A percentile compares a stretch with the other conserved stretches of the same genome.
phyloP scores from a whole-genome alignment of 306 rosid species.

The Morella rubra region DNA sequence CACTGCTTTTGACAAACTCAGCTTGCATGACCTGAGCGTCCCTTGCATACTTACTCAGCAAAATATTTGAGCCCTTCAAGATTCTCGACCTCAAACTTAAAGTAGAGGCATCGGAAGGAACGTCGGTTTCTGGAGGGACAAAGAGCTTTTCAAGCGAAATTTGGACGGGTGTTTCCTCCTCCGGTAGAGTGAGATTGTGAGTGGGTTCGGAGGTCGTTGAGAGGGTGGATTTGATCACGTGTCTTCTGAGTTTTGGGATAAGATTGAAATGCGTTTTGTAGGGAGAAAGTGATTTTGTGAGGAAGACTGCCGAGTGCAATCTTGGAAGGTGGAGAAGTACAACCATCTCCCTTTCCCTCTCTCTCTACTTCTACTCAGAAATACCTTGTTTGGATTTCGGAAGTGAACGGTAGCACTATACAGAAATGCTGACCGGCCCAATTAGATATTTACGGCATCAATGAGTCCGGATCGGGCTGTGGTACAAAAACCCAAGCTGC shows the following conservation, averaged over 20 bases:
- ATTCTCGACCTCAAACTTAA: conserved; percentile 45
- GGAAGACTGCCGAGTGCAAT: conserved; percentile 30
- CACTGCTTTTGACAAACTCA: conserved; percentile 90
- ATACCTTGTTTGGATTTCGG: too few species aligned
- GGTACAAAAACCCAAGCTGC: too few species aligned
- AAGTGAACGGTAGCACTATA: too few species aligned
- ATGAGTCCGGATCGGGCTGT: too few species aligned
- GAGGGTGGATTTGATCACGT: conserved; percentile 45
- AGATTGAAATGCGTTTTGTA: conserved; percentile 25
- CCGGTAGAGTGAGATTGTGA: conserved; percentile 13
- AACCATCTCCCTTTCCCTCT: conserved; percentile 40
- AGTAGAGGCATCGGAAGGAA: conserved; percentile 32
- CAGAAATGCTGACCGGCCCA: too few species aligned
- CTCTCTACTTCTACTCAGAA: not conserved
- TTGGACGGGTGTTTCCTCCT: conserved; percentile 25
- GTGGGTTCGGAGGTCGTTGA: conserved; percentile 46
- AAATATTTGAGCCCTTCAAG: conserved; percentile 83
- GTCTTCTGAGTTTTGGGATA: conserved; percentile 22
- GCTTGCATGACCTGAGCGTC: conserved; percentile 69
- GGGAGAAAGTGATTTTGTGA: conserved; percentile 23
- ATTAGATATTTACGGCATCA: too few species aligned
- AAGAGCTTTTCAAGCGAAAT: conserved; percentile 65
- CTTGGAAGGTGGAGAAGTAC: conserved; percentile 45
- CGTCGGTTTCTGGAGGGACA: conserved; percentile 75
- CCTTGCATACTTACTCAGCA: conserved; percentile 74